Conservation (phyloP, 306 rosid genomes). For the Castanea mollissima region DNA sequence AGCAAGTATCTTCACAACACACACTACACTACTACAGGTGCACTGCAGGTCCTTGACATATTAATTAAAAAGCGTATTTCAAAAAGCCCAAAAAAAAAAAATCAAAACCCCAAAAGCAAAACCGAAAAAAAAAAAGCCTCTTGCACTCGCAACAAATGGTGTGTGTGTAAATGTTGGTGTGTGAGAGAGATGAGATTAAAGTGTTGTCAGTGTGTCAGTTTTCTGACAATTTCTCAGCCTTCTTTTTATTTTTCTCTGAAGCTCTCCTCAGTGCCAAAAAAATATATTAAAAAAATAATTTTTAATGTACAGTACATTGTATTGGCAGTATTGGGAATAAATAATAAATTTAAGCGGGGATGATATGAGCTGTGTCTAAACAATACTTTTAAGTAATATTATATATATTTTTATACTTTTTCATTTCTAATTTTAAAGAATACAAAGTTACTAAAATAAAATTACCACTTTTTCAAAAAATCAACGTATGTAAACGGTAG, state of each 20-base stretch:
- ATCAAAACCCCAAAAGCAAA: not conserved
- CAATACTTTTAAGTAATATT: no score
- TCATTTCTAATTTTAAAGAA: no score
- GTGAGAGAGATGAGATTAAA: slow-evolving; percentile 25
- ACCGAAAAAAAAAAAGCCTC: no score
- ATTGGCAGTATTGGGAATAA: not conserved
- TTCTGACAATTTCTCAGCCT: slow-evolving; percentile 41
- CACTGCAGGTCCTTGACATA: not conserved
- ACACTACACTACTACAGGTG: not conserved
- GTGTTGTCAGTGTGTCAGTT: slow-evolving; percentile 35
- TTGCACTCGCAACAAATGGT: not conserved
- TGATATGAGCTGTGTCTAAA: no score
- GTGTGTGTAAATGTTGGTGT: not conserved
- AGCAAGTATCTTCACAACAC: not conserved
- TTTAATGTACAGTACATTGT: no score
- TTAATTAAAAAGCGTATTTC: not conserved
- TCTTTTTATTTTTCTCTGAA: slow-evolving; percentile 8
- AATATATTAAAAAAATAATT: no score
- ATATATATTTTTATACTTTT: no score
- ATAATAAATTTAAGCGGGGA: not conserved
- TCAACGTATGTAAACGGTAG: no score
- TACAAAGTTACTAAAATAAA: no score
- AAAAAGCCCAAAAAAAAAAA: not conserved
- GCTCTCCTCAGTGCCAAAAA: not conserved
- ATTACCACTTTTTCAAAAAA: no score